Base-by-base conservation (phyloP, 192 early-diverging fungal genomes). In the Backusella sp. region DNA sequence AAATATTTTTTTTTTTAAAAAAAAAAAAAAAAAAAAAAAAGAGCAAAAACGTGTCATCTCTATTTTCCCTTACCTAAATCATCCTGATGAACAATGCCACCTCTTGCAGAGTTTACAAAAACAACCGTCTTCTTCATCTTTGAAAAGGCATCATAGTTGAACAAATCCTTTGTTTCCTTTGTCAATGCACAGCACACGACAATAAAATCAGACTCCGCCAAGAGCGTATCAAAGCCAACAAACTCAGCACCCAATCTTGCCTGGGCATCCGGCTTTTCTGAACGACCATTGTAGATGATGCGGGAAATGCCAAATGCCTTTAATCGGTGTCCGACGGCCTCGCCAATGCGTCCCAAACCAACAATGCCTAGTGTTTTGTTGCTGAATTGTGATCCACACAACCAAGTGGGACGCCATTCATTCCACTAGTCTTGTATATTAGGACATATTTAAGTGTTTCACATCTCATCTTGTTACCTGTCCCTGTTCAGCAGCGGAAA, bases 341-440 rank as follows among this genome's bases (percentile, higher is more conserved):
- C 74, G 5, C 96, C 96, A 66, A 96, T 96, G 32, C 94, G 87
- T 0, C 96, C 96, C 8, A 96, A 72, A 0, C 96, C 96, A 35
- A 97, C 90, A 56, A 97, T 89, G 0, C 95, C 96, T 23, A 97
- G 81, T 0, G 92, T 92, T 76, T 96, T 96, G 30, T 84, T 85
- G 1, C 86, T 89, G 44, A 96, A 85, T 84, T 94, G 94, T 4
- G 83, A 83, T 15, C 96, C 96, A 41, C 91, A 81, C 7, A 93
- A 77, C 88, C 90, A 93, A 3, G 81, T 83, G 7, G 89, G 88
- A 41, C 83, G 77, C 92, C 92, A 94, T 19, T 78, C 76, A 39
- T 79, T 74, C 93, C 93, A 94, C 52, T 85, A 32, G 3, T 46
- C 75, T 37, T 14, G n/a, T 15, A 15, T 78, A 23, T 78, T 81